Evolutionary conservation across 1,139 yeast species (phyloP).

Genomic region (Scheffersomyces stambukii): DNA sequence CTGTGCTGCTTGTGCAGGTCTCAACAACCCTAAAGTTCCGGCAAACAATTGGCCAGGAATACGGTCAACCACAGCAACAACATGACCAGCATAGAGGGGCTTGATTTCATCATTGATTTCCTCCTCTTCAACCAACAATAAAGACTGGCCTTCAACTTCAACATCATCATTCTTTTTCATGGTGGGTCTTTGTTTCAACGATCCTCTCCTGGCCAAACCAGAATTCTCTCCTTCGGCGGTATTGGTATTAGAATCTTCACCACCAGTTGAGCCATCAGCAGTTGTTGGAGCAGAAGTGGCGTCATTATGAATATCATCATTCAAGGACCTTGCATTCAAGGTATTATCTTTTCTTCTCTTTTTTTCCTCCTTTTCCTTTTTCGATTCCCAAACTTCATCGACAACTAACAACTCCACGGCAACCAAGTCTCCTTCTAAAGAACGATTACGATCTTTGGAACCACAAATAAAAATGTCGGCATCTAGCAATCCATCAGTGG

Average conservation of each 20-base stretch:
- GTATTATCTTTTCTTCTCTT: constrained; percentile 82
- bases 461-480: constrained; percentile 98
- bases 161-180: constrained; percentile 98
- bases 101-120: constrained; percentile 89
- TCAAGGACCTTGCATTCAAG: constrained; percentile 33
- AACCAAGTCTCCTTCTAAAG: constrained; percentile 92
- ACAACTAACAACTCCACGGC: constrained; percentile 92
- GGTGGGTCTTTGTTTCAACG: constrained; percentile 93
- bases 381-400: constrained; percentile 96
- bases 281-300: constrained; percentile 49
- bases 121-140: constrained; percentile 88
- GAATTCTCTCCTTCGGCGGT: constrained; percentile 12
- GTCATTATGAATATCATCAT: constrained; percentile 67
- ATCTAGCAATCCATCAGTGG: constrained; percentile 91
- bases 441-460: constrained; percentile 97
- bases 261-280: constrained; percentile 15
- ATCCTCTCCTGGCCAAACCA: constrained; percentile 75
- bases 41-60: constrained; percentile 94
- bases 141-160: constrained; percentile 96
- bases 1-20: constrained; percentile 96
- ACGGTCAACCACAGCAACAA: constrained; percentile 95
- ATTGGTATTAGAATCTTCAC: constrained; percentile 14
- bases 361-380: constrained; percentile 94
- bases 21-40: constrained; percentile 86
- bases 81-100: constrained; percentile 96